Evolutionary conservation across 1,284 basidiomycete genomes (phyloP), one percentile per base, ranked within the genome.

Genomic region (Ganoderma leucocontextum): DNA sequence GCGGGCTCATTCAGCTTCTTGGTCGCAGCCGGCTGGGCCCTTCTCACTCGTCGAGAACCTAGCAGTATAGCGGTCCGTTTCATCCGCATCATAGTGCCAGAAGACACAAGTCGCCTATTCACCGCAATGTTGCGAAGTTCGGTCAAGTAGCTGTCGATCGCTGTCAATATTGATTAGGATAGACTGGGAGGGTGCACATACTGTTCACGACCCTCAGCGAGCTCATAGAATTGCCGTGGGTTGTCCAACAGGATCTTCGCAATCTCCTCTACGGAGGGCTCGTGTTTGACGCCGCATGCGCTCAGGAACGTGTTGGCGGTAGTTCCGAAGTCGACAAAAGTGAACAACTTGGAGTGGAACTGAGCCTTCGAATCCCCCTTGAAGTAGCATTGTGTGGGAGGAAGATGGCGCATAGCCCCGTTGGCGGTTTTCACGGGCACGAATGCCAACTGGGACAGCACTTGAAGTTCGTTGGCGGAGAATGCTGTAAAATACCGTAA

Each of bases 251-350:
- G 78, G 53, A 88, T 91, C 65, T 85, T 84, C 1, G 87, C 89
- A 39, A 94, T 83, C 75, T 97, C 95, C 72, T 94, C 90, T 0
- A 95, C 90, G 41, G 91, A 96, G 0, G 97, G 98, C 76, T 97
- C 94, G 63, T 89, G 90, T 76, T 91, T 92, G 22, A 97, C 95
- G 25, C 97, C 97, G 74, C 95, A 95, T 12, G 93, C 91, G 68
- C 87, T 89, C 60, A 99, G 83, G 81, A 99, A 98, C 3, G 87
- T 84, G 73, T 96, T 97, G 2, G 94, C 97, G 5, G 85, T 84
- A 0, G 86, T 78, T 0, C 97, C 97, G 79, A 97, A 98, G 79
- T 98, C 92, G 60, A 99, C 89, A 74, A 96, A 97, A 13, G 90
- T 88, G 77, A 98, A 98, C 8, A 95, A 78, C 75, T 91, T 91